A percentile compares a stretch with the other conserved stretches of the same genome.
phyloP scores from a whole-genome alignment of 106 monocot species.

The Xerophyta viscosa region DNA sequence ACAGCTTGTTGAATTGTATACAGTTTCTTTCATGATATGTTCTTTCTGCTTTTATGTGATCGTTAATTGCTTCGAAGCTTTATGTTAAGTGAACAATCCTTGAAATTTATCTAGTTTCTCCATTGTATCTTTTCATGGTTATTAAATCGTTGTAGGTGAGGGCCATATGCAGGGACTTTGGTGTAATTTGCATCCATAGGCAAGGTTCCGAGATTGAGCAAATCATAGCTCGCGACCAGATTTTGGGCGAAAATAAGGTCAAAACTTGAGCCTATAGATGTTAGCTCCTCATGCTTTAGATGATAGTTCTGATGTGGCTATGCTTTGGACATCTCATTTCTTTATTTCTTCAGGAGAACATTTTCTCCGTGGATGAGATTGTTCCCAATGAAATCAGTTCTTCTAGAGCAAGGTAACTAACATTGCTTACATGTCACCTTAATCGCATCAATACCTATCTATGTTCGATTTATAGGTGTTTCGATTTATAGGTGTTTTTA shows the following conservation, averaged over 20 bases:
- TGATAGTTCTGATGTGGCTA: neutral
- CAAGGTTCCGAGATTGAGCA: constrained; percentile 68
- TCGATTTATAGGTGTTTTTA: no score
- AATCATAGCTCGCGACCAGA: constrained; percentile 48
- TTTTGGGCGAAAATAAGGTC: constrained; percentile 71
- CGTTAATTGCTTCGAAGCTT: no score
- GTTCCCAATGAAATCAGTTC: constrained; percentile 90
- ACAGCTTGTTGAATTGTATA: no score
- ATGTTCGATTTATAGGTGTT: no score
- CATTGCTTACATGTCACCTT: neutral
- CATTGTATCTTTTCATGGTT: no score
- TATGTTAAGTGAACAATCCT: no score
- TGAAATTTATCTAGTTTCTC: no score
- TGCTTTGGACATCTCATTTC: neutral
- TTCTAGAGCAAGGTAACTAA: constrained; percentile 64
- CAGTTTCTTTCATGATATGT: no score
- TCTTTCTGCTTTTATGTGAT: no score
- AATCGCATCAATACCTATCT: no score
- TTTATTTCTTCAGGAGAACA: constrained; percentile 43
- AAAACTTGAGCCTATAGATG: neutral
- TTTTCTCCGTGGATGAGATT: constrained; percentile 74
- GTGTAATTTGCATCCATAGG: constrained; percentile 64
- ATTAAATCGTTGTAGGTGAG: constrained; percentile 36
- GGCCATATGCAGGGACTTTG: constrained; percentile 69
- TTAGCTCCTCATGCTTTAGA: neutral